A percentile compares a stretch with the other conserved stretches of the same genome.
phyloP scores from a whole-genome alignment of 75 land plant genomes.

The Picea glauca region DNA sequence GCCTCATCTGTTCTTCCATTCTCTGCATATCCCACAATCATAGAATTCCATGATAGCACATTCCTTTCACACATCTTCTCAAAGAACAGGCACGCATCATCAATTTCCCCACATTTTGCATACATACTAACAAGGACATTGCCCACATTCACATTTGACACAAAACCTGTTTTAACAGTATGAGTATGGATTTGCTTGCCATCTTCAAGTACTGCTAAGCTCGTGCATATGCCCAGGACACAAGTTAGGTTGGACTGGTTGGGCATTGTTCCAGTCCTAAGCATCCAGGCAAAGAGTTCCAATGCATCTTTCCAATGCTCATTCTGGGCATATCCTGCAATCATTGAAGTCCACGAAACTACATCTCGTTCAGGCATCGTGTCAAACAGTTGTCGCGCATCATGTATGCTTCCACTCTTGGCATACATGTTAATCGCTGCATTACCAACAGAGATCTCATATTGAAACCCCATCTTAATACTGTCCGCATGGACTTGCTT shows the following conservation, averaged over 20 bases:
- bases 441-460: constrained; percentile 32
- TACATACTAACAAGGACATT: constrained; percentile 67
- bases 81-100: constrained; percentile 38
- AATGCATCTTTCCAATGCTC: constrained; percentile 45
- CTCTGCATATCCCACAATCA: constrained; percentile 57
- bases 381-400: constrained; percentile 36
- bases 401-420: constrained; percentile 53
- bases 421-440: constrained; percentile 69
- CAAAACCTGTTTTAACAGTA: constrained; percentile 30
- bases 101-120: constrained; percentile 66
- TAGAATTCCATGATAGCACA: constrained; percentile 63
- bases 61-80: constrained; percentile 50
- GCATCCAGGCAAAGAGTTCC: constrained; percentile 42
- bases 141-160: constrained; percentile 41
- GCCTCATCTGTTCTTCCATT: constrained; percentile 47
- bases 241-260: constrained; percentile 54
- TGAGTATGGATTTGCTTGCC: constrained; percentile 60
- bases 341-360: constrained; percentile 70
- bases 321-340: constrained; percentile 47
- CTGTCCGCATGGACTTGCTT: constrained; percentile 40
- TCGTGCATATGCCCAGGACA: constrained; percentile 51
- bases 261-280: constrained; percentile 16
- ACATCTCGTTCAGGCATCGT: constrained; percentile 19
- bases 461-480: constrained; percentile 18
- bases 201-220: constrained; percentile 35